Conservation (phyloP, 2,329 filamentous ascomycete species). For the Juglanconis sp. region DNA sequence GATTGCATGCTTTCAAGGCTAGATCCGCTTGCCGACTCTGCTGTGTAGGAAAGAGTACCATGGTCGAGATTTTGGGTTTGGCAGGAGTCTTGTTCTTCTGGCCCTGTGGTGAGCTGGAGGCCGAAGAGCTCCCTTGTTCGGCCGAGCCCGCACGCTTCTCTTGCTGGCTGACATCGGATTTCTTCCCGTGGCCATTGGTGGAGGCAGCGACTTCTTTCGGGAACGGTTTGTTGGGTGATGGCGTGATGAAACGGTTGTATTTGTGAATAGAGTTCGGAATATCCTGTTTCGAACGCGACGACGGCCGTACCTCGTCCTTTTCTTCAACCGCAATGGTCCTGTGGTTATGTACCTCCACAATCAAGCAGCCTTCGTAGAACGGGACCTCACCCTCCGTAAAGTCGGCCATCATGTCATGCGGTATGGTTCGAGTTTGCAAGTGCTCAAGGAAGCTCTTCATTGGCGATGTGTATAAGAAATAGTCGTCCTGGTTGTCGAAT, state of each 20-base stretch:
- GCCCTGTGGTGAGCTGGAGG: slow-evolving; percentile 47
- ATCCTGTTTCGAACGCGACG: slow-evolving; percentile 55
- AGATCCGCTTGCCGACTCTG: slow-evolving; percentile 75
- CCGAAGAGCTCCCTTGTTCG: slow-evolving; percentile 59
- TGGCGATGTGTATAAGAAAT: slow-evolving; percentile 86
- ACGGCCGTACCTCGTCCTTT: slow-evolving; percentile 50
- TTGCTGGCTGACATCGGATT: slow-evolving; percentile 32
- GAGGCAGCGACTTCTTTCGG: slow-evolving; percentile 49
- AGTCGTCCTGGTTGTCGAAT: slow-evolving; percentile 91
- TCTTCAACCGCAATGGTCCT: slow-evolving; percentile 63
- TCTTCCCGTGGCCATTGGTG: slow-evolving; percentile 23
- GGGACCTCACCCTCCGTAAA: slow-evolving; percentile 67
- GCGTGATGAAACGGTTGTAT: slow-evolving; percentile 84
- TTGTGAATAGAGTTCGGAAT: slow-evolving; percentile 85
- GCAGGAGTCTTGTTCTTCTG: slow-evolving; percentile 42
- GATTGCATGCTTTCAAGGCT: slow-evolving; percentile 70
- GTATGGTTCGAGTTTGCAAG: slow-evolving; percentile 71
- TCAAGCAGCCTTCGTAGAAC: slow-evolving; percentile 94
- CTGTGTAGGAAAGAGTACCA: slow-evolving; percentile 81
- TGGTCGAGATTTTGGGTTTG: slow-evolving; percentile 68
- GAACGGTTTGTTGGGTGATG: slow-evolving; percentile 79
- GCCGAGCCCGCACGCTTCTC: slow-evolving; percentile 39
- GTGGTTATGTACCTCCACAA: slow-evolving; percentile 91
- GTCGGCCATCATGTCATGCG: slow-evolving; percentile 83
- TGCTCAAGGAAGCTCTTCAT: slow-evolving; percentile 83